Base-by-base conservation (phyloP, 805 yeast species). In the Isabelozyma heimii region DNA sequence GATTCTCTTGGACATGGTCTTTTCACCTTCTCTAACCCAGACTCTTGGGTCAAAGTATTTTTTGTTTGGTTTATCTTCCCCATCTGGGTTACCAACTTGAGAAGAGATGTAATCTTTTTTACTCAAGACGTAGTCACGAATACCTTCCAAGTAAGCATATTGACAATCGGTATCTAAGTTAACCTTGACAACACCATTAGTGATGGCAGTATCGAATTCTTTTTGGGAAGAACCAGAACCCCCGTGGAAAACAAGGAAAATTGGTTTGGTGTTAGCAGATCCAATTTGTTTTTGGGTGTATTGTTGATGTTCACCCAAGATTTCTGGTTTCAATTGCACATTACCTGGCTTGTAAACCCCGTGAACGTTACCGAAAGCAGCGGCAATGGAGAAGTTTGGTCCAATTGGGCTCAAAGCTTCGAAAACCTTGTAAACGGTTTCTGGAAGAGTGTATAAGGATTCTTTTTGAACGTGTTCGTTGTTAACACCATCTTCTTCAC, bases 21-120 rank as follows among this genome's bases (percentile, higher is more conserved):
- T 91, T 84, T 94, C 99, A 83, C 99, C 98, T 81, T 92, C 98
- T 84, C 98, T 91, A 61, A 94, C 97, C 99, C 99, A 94, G 77
- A 91, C 98, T 86, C 99, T 92, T 80, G 99, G 99, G 81, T 94
- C 99, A 72, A 90, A 94, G 90, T 79, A 91, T 82, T 94, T 94
- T 91, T 94, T 94, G 92, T 94, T 94, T 80, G 99, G 99, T 83
- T 90, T 89, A 79, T 94, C 98, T 49, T 80, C 92, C 76, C 98
- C 99, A 17, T 92, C 97, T 79, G 99, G 99, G 95, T 94, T 94
- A 79, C 99, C 99, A 66, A 94, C 97, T 77, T 77, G 88, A 50
- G 87, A 56, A 79, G 81, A 62, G 63, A 94, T 73, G 86, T 94
- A 94, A 77, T 91, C 99, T 85, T 92, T 91, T 85, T 92, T 91